Evolutionary conservation across 169 alveolate species (phyloP).

Genomic region (Eimeria praecox): DNA sequence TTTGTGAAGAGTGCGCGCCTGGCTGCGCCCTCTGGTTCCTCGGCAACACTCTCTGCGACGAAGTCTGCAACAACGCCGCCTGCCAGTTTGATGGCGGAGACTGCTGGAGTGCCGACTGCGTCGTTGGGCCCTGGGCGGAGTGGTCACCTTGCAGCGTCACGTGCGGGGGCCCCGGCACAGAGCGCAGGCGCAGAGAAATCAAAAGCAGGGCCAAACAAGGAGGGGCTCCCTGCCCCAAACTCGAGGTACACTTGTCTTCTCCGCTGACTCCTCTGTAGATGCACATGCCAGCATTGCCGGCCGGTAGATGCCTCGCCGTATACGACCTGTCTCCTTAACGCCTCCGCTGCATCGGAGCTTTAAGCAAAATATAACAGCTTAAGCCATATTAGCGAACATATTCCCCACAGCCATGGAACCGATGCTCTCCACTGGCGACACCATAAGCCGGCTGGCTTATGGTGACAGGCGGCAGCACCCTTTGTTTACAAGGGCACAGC

Average conservation of each 20-base stretch:
- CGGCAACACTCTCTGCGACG: slow-evolving; percentile 87
- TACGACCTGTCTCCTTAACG: too few species aligned
- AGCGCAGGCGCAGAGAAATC: slow-evolving; percentile 80
- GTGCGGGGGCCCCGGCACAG: slow-evolving; percentile 83
- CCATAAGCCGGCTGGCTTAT: too few species aligned
- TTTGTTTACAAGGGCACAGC: too few species aligned
- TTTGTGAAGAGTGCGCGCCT: slow-evolving; percentile 86
- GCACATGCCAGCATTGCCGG: background rate
- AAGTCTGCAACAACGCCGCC: slow-evolving; percentile 84
- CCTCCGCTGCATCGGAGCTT: too few species aligned
- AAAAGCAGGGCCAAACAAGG: slow-evolving; percentile 81
- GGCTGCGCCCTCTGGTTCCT: slow-evolving; percentile 88
- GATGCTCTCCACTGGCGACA: too few species aligned
- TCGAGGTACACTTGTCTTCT: slow-evolving; percentile 10
- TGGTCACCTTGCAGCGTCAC: slow-evolving; percentile 85
- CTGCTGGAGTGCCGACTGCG: slow-evolving; percentile 87
- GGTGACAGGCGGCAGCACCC: too few species aligned
- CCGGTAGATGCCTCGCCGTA: too few species aligned
- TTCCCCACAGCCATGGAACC: too few species aligned
- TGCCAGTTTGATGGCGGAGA: slow-evolving; percentile 89
- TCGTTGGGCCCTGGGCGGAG: slow-evolving; percentile 85
- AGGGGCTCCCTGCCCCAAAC: slow-evolving; percentile 81
- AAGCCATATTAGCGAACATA: too few species aligned
- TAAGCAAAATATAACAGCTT: too few species aligned
- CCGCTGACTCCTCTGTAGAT: background rate